Evolutionary conservation across 176 grass and related monocot genomes (phyloP).

Genomic region (Triticum timopheevii): DNA sequence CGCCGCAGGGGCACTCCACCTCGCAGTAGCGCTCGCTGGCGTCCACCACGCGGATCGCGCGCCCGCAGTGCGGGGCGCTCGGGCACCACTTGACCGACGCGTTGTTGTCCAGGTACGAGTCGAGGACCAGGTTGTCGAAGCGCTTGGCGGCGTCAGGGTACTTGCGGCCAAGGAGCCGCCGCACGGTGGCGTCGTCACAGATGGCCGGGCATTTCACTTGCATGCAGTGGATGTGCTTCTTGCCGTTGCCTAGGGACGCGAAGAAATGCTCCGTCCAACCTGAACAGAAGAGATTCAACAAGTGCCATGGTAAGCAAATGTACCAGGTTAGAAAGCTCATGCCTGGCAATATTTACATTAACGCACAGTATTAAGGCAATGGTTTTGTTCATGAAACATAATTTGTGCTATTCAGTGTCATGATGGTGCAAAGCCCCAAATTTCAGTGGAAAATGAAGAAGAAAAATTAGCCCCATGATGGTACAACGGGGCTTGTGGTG

Average conservation of each 20-base stretch:
- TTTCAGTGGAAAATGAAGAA: neutral
- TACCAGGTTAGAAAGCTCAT: neutral
- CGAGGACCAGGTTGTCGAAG: neutral
- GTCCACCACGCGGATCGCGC: neutral
- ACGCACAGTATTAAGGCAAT: neutral
- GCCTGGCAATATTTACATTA: neutral
- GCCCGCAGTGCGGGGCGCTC: constrained; percentile 4
- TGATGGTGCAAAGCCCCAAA: neutral
- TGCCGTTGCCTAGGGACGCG: neutral
- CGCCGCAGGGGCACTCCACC: constrained; percentile 14
- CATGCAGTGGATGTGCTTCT: constrained; percentile 14
- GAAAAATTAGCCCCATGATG: neutral
- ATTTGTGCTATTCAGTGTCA: neutral
- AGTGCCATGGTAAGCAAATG: neutral
- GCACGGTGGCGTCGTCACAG: neutral
- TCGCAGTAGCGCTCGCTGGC: neutral
- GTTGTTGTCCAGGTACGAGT: constrained; percentile 9
- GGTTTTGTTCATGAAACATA: neutral
- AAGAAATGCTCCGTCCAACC: constrained; percentile 16
- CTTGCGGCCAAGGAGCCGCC: neutral
- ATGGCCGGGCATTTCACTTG: constrained; percentile 11
- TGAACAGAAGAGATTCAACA: neutral
- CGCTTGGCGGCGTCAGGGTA: neutral
- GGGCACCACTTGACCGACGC: constrained; percentile 5
- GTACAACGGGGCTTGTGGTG: too few species aligned